Evolutionary conservation across 495 filamentous ascomycete species (phyloP).

Genomic region (Annulohypoxylon nitens): DNA sequence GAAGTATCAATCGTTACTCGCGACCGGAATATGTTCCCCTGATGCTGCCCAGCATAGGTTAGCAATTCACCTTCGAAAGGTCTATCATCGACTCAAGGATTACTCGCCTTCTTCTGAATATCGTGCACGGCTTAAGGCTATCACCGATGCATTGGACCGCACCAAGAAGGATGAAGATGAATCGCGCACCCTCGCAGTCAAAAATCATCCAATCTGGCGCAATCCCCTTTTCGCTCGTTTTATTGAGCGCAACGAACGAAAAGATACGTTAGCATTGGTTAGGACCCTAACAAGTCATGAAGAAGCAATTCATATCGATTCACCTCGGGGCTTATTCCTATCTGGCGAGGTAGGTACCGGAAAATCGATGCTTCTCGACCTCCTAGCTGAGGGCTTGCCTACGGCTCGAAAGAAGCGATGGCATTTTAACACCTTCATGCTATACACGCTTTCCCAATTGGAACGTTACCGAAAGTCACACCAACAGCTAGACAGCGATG

Average conservation of each 20-base stretch:
- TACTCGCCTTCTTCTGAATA: conserved; percentile 76
- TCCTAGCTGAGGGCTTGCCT: conserved; percentile 76
- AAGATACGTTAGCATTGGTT: conserved; percentile 70
- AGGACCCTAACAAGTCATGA: conserved; percentile 71
- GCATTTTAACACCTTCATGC: conserved; percentile 84
- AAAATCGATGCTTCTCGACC: conserved; percentile 77
- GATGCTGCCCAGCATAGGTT: conserved; percentile 76
- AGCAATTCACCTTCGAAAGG: conserved; percentile 75
- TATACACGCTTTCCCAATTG: conserved; percentile 72
- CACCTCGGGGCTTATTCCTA: conserved; percentile 74
- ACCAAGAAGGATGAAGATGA: conserved; percentile 36
- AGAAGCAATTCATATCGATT: conserved; percentile 70
- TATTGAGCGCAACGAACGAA: conserved; percentile 51
- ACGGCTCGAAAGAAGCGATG: conserved; percentile 74
- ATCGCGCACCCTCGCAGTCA: conserved; percentile 52
- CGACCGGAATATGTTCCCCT: conserved; percentile 68
- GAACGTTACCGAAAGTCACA: conserved; percentile 67
- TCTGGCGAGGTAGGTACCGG: conserved; percentile 80
- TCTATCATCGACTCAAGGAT: conserved; percentile 75
- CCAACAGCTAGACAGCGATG: conserved; percentile 37
- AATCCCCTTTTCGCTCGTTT: conserved; percentile 65
- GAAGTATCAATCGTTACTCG: conserved; percentile 73
- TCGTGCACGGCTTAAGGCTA: conserved; percentile 64
- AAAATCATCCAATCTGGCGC: conserved; percentile 61
- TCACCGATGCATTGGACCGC: conserved; percentile 60